Percentiles rank a stretch among this genome's conserved stretches.
Evolutionary conservation across 805 yeast species (phyloP).

Genomic region (Nakazawaea holstii): DNA sequence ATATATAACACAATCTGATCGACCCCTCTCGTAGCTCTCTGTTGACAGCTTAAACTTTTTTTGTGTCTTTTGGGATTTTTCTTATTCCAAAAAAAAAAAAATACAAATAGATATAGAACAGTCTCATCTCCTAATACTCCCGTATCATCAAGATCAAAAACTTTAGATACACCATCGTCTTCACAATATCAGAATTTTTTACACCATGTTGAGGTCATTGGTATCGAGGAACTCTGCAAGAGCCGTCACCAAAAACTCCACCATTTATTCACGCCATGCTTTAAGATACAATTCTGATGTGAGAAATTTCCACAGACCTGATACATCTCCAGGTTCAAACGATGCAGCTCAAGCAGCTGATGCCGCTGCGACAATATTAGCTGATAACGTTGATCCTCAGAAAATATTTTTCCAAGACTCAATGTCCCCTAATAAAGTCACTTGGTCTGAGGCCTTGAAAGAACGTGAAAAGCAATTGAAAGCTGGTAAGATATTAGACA

Average conservation of each 20-base stretch:
- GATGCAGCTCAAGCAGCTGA: constrained; percentile 64
- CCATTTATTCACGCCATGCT: neutral
- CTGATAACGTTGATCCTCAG: constrained; percentile 53
- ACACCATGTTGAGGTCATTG: neutral
- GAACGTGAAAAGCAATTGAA: constrained; percentile 66
- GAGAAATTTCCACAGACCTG: constrained; percentile 16
- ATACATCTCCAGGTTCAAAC: constrained; percentile 30
- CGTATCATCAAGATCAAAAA: too few relatives aligned
- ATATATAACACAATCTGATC: too few relatives aligned
- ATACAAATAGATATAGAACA: too few relatives aligned
- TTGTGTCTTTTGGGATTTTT: too few relatives aligned
- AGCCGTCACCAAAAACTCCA: too few relatives aligned
- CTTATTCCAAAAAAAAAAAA: too few relatives aligned
- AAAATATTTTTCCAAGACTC: constrained; percentile 26
- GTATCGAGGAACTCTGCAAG: neutral
- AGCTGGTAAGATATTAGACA: constrained; percentile 69
- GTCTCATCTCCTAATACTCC: too few relatives aligned
- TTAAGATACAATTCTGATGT: constrained; percentile 5
- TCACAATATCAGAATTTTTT: neutral
- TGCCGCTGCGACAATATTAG: constrained; percentile 64
- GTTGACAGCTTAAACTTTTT: too few relatives aligned
- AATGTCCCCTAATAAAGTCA: constrained; percentile 40
- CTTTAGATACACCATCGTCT: too few relatives aligned
- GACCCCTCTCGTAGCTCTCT: too few relatives aligned
- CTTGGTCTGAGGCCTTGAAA: constrained; percentile 83